Percentiles rank a stretch among this genome's conserved stretches.
phyloP scores from a whole-genome alignment of 345 rosid species.

The Camelina laxa region DNA sequence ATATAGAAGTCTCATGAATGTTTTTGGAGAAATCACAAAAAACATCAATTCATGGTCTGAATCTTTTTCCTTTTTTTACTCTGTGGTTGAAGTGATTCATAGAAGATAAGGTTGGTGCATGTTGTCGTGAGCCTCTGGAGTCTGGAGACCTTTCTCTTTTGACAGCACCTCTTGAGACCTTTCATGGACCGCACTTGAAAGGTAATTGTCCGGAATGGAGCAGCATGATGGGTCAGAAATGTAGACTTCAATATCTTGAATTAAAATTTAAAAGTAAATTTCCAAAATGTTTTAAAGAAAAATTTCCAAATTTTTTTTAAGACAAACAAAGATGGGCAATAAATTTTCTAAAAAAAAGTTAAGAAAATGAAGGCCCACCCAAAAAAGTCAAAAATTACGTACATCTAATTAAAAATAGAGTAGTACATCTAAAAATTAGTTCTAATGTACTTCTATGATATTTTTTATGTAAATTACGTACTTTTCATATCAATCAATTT shows the following conservation, averaged over 20 bases:
- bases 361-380: too few relatives aligned
- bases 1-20: background rate
- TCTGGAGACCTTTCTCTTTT: too few relatives aligned
- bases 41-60: background rate
- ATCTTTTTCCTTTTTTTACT: background rate
- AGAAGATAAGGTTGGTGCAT: slow-evolving; percentile 19
- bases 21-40: background rate
- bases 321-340: background rate
- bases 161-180: slow-evolving; percentile 18
- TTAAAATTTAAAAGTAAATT: background rate
- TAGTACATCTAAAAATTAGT: background rate
- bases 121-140: slow-evolving; percentile 2
- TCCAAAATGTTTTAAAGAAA: background rate
- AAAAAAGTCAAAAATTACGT: too few relatives aligned
- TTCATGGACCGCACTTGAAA: slow-evolving; percentile 15
- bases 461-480: background rate
- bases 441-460: background rate
- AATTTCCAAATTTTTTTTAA: background rate
- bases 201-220: slow-evolving; percentile 1
- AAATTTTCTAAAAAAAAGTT: too few relatives aligned
- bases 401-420: too few relatives aligned
- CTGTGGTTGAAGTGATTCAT: slow-evolving; percentile 2
- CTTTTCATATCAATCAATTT: background rate
- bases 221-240: slow-evolving; percentile 13
- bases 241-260: background rate